phyloP scores from a whole-genome alignment of 2,329 filamentous ascomycete species.

The Ceratocystis destructans region DNA sequence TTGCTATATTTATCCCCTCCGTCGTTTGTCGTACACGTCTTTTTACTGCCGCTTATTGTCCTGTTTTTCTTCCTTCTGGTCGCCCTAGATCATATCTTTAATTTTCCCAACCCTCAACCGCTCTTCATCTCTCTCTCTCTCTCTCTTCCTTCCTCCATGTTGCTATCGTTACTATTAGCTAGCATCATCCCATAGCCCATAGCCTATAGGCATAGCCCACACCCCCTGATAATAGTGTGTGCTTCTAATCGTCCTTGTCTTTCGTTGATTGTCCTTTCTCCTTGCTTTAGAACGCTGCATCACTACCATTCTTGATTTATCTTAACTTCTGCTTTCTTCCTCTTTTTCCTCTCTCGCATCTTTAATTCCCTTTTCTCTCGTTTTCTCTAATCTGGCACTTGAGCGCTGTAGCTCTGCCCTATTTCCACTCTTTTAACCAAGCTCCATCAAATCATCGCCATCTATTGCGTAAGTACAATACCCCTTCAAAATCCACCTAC shows the following conservation, averaged over 20 bases:
- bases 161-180: not conserved
- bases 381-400: not conserved
- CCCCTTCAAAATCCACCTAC: not conserved
- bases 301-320: not conserved
- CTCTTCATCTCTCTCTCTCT: not conserved
- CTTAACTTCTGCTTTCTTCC: not conserved
- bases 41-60: not conserved
- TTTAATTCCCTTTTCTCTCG: not conserved
- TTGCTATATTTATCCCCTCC: not conserved
- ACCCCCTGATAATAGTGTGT: conserved; percentile 9
- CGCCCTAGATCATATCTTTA: not conserved
- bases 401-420: not conserved
- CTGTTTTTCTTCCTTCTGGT: not conserved
- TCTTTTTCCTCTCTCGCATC: not conserved
- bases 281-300: not conserved
- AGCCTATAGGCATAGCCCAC: not conserved
- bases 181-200: not conserved
- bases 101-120: not conserved
- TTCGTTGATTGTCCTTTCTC: not conserved
- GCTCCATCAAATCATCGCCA: not conserved
- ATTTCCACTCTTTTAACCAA: not conserved
- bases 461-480: conserved; percentile 1
- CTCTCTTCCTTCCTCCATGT: not conserved
- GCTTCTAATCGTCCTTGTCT: conserved; percentile 8
- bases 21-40: not conserved